Percentiles rank a stretch among this genome's conserved stretches.
Conservation (phyloP, 163 green algal genomes). For the Chlorella variabilis region DNA sequence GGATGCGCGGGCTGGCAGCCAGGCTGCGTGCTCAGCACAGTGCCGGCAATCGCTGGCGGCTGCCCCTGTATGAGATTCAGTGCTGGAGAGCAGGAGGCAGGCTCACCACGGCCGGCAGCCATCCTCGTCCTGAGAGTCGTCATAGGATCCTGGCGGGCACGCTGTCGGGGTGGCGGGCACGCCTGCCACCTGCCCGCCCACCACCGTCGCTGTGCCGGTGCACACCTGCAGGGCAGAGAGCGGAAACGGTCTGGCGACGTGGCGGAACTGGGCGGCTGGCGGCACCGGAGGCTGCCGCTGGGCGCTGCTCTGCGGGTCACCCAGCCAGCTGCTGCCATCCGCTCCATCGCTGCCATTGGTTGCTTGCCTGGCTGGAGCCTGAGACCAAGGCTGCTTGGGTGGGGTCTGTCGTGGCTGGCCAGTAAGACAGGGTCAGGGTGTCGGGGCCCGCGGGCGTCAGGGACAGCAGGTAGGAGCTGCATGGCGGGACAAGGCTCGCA, state of each 20-base stretch:
- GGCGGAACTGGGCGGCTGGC: no score
- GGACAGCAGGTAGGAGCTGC: conserved; percentile 1
- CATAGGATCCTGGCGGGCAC: conserved; percentile 5
- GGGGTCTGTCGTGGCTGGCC: not conserved
- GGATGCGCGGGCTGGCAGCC: no score
- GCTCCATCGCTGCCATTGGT: no score
- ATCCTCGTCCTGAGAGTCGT: not conserved
- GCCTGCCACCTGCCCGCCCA: not conserved
- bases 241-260: no score
- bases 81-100: not conserved
- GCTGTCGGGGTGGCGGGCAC: not conserved
- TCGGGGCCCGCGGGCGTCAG: not conserved
- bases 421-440: conserved; percentile 2
- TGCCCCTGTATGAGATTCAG: no score
- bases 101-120: conserved; percentile 14
- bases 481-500: not conserved
- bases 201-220: not conserved
- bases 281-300: no score
- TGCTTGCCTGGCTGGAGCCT: no score
- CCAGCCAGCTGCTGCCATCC: no score
- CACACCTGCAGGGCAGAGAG: not conserved
- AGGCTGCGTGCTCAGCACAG: no score
- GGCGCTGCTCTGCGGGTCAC: no score
- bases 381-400: not conserved
- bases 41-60: no score